A percentile compares a stretch with the other conserved stretches of the same genome.
These are phyloP conservation scores for Heliocybe sulcata DNA, from an alignment of 1,284 basidiomycete species.

Conservation along the genomic window DNA sequence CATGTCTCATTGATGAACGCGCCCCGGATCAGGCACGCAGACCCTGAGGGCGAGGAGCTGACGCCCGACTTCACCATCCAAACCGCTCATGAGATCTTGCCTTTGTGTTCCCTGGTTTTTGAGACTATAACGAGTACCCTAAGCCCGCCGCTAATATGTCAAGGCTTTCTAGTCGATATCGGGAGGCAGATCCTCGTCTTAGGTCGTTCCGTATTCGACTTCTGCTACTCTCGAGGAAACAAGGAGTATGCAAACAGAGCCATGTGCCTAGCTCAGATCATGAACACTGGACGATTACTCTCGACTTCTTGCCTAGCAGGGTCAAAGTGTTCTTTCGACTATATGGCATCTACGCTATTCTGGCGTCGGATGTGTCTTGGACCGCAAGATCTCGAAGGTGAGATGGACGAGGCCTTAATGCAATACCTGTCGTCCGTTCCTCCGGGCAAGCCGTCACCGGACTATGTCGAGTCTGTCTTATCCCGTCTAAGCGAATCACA, in stretches of 20 bases:
- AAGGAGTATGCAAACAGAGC: slow-evolving; percentile 14
- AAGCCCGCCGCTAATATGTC: slow-evolving; percentile 29
- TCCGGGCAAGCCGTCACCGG: not conserved
- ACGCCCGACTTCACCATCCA: slow-evolving; percentile 26
- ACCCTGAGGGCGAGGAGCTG: no score
- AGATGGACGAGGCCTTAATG: not conserved
- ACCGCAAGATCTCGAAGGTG: not conserved
- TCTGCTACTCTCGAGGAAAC: slow-evolving; percentile 34
- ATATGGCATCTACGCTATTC: not conserved
- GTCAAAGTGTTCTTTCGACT: not conserved
- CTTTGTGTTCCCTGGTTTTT: slow-evolving; percentile 37
- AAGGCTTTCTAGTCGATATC: slow-evolving; percentile 42
- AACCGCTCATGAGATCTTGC: slow-evolving; percentile 29
- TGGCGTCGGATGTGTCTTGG: not conserved
- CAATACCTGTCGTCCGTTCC: not conserved
- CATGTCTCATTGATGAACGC: not conserved
- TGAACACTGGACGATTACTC: not conserved
- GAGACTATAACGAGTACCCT: slow-evolving; percentile 36
- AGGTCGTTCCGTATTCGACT: slow-evolving; percentile 35
- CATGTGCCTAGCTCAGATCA: not conserved
- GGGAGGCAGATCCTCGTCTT: slow-evolving; percentile 30
- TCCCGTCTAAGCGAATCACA: not conserved
- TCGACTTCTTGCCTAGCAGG: not conserved
- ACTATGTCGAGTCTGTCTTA: not conserved
- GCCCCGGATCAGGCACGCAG: not conserved